Conservation (phyloP, 148 eudicot species). For the Tetragonia tetragonoides region DNA sequence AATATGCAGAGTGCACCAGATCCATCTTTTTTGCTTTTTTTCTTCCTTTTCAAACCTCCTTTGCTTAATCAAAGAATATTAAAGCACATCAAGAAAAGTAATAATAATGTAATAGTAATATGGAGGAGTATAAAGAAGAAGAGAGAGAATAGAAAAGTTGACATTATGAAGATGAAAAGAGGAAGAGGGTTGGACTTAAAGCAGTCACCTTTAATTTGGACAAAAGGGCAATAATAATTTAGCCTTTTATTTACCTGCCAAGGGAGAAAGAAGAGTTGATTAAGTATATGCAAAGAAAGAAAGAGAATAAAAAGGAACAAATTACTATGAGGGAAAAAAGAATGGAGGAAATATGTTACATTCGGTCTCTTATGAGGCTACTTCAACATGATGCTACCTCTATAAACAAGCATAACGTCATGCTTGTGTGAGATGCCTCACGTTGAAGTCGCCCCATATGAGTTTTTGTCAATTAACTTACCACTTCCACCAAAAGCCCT, state of each 20-base stretch:
- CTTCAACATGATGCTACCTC: too few relatives aligned
- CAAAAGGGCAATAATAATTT: constrained; percentile 15
- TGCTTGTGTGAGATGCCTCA: too few relatives aligned
- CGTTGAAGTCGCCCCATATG: too few relatives aligned
- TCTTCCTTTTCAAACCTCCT: constrained; percentile 26
- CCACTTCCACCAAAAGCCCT: constrained; percentile 41
- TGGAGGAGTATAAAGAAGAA: constrained; percentile 8
- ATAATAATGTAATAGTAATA: constrained; percentile 4
- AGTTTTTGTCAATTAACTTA: constrained; percentile 11
- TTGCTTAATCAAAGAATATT: constrained; percentile 23
- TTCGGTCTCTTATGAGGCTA: too few relatives aligned
- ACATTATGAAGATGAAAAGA: constrained; percentile 14
- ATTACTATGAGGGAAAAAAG: not conserved
- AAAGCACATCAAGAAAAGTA: constrained; percentile 8
- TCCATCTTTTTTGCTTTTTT: constrained; percentile 26
- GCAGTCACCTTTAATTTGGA: constrained; percentile 18
- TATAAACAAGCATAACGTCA: too few relatives aligned
- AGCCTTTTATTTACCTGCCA: constrained; percentile 34
- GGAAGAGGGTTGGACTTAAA: constrained; percentile 12
- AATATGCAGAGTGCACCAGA: constrained; percentile 29
- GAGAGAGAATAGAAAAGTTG: constrained; percentile 20
- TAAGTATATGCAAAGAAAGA: not conserved
- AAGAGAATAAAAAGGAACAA: not conserved
- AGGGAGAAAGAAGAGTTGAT: not conserved
- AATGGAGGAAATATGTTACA: not conserved